These are phyloP conservation scores for Jamesozyma jinghongensis DNA, from an alignment of 805 yeast genomes.

Conservation along the genomic window DNA sequence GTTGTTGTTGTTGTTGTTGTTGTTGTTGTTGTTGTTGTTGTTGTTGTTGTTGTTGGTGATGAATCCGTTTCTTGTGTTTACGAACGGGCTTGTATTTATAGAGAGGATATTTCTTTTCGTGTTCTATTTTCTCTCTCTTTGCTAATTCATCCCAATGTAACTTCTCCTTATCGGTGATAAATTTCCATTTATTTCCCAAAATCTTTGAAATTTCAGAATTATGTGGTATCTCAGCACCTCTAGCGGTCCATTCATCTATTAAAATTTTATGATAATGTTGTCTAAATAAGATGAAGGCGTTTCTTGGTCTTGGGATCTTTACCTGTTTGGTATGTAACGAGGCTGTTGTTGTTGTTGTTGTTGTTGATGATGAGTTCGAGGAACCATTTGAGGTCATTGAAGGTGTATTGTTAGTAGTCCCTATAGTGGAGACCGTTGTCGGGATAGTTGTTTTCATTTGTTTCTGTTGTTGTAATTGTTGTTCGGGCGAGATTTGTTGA, in stretches of 20 bases:
- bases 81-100: constrained; percentile 64
- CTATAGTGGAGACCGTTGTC: too few relatives aligned
- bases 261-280: constrained; percentile 70
- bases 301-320: constrained; percentile 56
- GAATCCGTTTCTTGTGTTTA: constrained; percentile 4
- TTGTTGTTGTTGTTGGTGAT: constrained; percentile 4
- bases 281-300: constrained; percentile 77
- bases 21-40: background rate
- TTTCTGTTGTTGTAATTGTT: too few relatives aligned
- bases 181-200: constrained; percentile 37
- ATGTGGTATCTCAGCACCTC: constrained; percentile 23
- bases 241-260: constrained; percentile 18
- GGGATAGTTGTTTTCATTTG: too few relatives aligned
- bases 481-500: too few relatives aligned
- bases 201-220: constrained; percentile 48
- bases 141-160: constrained; percentile 75
- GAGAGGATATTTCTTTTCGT: constrained; percentile 78
- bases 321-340: too few relatives aligned
- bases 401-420: too few relatives aligned
- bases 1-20: background rate
- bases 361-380: background rate
- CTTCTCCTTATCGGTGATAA: constrained; percentile 44
- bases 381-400: too few relatives aligned
- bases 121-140: constrained; percentile 73
- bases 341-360: background rate